These are phyloP conservation scores for Fusarium haematococcum DNA, from an alignment of 2,329 filamentous ascomycete species.

Conservation along the genomic window DNA sequence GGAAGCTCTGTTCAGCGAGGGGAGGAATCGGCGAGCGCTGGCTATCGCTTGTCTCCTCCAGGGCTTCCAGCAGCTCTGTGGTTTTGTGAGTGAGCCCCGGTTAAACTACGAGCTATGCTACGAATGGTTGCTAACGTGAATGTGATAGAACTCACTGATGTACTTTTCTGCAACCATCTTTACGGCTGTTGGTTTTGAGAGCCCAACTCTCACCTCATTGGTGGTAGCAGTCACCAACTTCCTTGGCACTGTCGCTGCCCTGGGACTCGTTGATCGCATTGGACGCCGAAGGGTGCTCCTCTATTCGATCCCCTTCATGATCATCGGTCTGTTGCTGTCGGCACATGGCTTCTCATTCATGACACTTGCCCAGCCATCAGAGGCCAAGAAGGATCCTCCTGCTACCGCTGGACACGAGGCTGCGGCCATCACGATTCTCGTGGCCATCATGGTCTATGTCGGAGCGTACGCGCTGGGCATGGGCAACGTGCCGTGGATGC, in stretches of 20 bases:
- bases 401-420: constrained; percentile 33
- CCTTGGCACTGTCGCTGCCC: constrained; percentile 79
- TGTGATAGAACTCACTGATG: constrained; percentile 82
- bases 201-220: constrained; percentile 83
- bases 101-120: background rate
- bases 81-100: constrained; percentile 69
- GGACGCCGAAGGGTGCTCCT: constrained; percentile 85
- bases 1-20: constrained; percentile 66
- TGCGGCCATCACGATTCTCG: constrained; percentile 72
- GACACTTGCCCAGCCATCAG: constrained; percentile 53
- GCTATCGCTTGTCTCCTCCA: constrained; percentile 89
- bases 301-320: constrained; percentile 87
- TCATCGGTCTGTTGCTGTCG: constrained; percentile 76
- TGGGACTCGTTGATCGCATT: constrained; percentile 81
- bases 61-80: constrained; percentile 87
- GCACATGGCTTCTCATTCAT: constrained; percentile 79
- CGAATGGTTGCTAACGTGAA: constrained; percentile 7
- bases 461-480: constrained; percentile 87
- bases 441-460: constrained; percentile 85
- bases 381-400: constrained; percentile 33
- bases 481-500: constrained; percentile 96
- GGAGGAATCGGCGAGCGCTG: constrained; percentile 79
- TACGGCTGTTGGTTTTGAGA: constrained; percentile 79
- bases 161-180: constrained; percentile 91
- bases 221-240: constrained; percentile 88